Evolutionary conservation across 2,329 filamentous ascomycete genomes (phyloP).

Genomic region (Penicillium sp.): DNA sequence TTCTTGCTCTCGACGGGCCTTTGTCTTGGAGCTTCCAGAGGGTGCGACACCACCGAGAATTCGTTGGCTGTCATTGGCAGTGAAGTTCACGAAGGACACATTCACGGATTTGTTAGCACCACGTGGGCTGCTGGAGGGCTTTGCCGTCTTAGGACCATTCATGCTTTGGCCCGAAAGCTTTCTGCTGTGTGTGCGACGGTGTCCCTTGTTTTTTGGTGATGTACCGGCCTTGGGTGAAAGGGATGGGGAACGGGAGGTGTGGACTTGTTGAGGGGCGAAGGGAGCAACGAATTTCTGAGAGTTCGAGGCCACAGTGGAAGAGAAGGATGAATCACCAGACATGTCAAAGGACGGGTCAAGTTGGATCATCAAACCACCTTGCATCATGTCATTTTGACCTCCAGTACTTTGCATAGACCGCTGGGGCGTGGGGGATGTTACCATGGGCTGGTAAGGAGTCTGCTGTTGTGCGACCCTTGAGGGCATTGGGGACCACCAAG

Average conservation of each 20-base stretch:
- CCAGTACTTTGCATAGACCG: constrained; percentile 33
- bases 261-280: constrained; percentile 33
- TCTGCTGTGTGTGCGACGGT: constrained; percentile 44
- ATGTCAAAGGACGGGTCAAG: constrained; percentile 43
- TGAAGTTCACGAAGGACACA: constrained; percentile 85
- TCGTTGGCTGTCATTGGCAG: constrained; percentile 74
- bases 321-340: constrained; percentile 35
- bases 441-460: constrained; percentile 40
- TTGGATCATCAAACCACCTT: constrained; percentile 47
- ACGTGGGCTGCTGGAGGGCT: constrained; percentile 38
- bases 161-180: constrained; percentile 45
- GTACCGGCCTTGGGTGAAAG: constrained; percentile 40
- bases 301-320: constrained; percentile 27
- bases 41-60: constrained; percentile 91
- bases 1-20: constrained; percentile 88
- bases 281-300: constrained; percentile 32
- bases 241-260: constrained; percentile 41
- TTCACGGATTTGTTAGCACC: constrained; percentile 48
- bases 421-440: constrained; percentile 40
- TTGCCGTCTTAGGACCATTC: constrained; percentile 36
- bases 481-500: constrained; percentile 49
- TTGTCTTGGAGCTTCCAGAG: constrained; percentile 89
- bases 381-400: constrained; percentile 39
- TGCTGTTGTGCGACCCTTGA: constrained; percentile 38
- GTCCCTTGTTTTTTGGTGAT: constrained; percentile 37